Evolutionary conservation across 805 yeast species (phyloP), one percentile per base, ranked within the genome.

Genomic region (Yamadazyma ubonensis): DNA sequence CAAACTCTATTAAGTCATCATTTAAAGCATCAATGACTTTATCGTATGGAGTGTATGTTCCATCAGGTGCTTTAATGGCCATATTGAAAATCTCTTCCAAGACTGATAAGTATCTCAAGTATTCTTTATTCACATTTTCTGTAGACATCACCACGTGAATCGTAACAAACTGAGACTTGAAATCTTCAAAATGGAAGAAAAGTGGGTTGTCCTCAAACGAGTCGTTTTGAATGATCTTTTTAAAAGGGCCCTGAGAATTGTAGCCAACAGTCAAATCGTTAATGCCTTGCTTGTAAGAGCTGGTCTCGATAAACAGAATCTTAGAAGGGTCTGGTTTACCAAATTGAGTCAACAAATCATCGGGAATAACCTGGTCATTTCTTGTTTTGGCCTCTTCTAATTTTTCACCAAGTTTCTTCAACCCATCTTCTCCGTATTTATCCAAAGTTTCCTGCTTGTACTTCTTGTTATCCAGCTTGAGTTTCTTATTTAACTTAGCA

Each of bases 361-460:
- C 73, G 0, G 98, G 97, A 45, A 93, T 84, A 16, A 85, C 83
- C n/a, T 53, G 64, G 55, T 87, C 85, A 58, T 91, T 91, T 33
- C 68, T 71, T 2, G 57, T 67, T 50, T 79, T 81, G 0, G 97
- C 97, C 0, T 54, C 45, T 18, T 79, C 71, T 29, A 93, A 65
- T 36, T 67, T 65, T 18, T 70, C 57, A 9, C 65, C 76, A 29
- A 86, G 61, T 26, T 72, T 53, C 12, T 63, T 59, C 30, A 85
- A 74, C 0, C 93, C 95, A 0, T 68, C 68, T 30, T 71, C 68
- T 11, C 90, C 91, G 39, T 76, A 70, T 15, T 65, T 58, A 2
- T 55, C 58, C 39, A 70, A 71, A 57, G 88, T 78, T 9, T 74
- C 71, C 29, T 71, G 59, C 3, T 73, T 43, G 10, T 80, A 53